Evolutionary conservation across 495 filamentous ascomycete species (phyloP).

Genomic region (Xylaria scruposa): DNA sequence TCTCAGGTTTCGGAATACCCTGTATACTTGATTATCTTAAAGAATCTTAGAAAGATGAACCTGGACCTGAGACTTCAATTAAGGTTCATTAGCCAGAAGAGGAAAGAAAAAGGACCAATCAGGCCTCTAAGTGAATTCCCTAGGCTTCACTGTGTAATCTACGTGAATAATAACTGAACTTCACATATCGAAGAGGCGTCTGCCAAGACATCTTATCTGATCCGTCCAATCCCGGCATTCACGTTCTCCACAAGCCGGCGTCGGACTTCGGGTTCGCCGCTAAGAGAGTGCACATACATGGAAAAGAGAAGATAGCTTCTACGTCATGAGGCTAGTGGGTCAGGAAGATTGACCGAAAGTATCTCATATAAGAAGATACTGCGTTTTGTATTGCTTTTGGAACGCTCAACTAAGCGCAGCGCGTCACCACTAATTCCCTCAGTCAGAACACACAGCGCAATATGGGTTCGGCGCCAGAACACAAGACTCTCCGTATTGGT

Average conservation of each 20-base stretch:
- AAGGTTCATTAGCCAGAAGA: too few relatives aligned
- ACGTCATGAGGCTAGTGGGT: not conserved
- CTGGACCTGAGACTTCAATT: too few relatives aligned
- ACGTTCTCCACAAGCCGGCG: not conserved
- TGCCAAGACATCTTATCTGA: slow-evolving; percentile 26
- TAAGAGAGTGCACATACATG: not conserved
- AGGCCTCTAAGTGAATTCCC: too few relatives aligned
- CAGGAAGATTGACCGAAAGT: not conserved
- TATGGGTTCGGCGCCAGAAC: slow-evolving; percentile 31
- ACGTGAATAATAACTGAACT: too few relatives aligned
- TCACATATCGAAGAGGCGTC: not conserved
- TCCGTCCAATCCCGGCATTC: slow-evolving; percentile 12
- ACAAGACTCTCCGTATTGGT: slow-evolving; percentile 47
- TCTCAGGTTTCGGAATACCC: too few relatives aligned
- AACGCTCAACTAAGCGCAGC: not conserved
- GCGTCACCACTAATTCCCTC: too few relatives aligned
- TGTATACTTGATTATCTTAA: too few relatives aligned
- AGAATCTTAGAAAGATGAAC: too few relatives aligned
- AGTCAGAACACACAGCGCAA: slow-evolving; percentile 11
- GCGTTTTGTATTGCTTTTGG: not conserved
- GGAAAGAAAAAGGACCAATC: too few relatives aligned
- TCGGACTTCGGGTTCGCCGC: not conserved
- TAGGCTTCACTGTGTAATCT: too few relatives aligned
- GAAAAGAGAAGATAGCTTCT: not conserved
- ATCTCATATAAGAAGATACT: slow-evolving; percentile 5